phyloP scores from a whole-genome alignment of 1,284 basidiomycete species.

The Tremellales sp. region DNA sequence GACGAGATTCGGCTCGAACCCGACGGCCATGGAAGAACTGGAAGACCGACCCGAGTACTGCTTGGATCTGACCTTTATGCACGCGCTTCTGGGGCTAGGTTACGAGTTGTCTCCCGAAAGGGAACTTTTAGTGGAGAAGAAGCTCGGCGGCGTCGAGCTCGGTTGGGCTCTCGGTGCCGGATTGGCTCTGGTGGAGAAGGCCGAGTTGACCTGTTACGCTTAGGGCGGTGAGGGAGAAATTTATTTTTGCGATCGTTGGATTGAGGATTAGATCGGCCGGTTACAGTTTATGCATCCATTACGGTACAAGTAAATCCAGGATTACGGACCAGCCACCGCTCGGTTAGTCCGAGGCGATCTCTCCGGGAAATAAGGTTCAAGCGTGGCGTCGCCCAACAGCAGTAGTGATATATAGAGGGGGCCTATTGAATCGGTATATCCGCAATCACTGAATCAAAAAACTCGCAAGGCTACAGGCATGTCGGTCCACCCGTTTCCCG shows the following conservation, averaged over 20 bases:
- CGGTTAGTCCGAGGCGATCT: no score
- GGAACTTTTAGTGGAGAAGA: conserved; percentile 76
- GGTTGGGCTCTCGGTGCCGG: conserved; percentile 91
- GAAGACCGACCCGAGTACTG: conserved; percentile 86
- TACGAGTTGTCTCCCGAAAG: conserved; percentile 72
- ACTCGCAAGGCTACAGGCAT: no score
- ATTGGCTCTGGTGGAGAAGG: conserved; percentile 58
- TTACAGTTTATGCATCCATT: no score
- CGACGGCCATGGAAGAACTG: conserved; percentile 67
- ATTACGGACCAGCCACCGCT: no score
- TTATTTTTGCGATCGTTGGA: not conserved
- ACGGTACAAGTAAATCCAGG: no score
- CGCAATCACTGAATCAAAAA: no score
- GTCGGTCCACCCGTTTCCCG: conserved; percentile 39
- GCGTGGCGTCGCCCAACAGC: no score
- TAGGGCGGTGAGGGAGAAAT: conserved; percentile 12
- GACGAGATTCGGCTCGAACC: conserved; percentile 48
- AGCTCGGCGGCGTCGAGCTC: conserved; percentile 84
- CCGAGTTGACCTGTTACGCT: conserved; percentile 44
- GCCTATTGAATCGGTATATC: no score
- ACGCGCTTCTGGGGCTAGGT: conserved; percentile 72
- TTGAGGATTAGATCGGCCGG: no score
- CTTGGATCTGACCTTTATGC: conserved; percentile 93
- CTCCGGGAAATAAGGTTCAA: no score
- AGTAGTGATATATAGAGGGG: no score